A percentile compares a stretch with the other conserved stretches of the same genome.
phyloP scores from a whole-genome alignment of 352 stramenopile species.

The Globisporangium ultimum region DNA sequence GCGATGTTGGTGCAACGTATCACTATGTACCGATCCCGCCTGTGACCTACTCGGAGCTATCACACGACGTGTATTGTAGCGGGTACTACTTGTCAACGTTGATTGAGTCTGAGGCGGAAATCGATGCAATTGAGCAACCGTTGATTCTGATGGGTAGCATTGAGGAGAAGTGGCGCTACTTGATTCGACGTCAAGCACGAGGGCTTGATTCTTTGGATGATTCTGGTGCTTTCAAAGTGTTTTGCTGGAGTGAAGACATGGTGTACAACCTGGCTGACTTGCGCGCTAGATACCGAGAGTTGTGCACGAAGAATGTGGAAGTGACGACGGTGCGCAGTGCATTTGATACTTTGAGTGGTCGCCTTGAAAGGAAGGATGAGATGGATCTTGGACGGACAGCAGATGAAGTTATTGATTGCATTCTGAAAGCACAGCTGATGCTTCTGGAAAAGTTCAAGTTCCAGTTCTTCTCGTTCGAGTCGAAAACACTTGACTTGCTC shows the following conservation, averaged over 20 bases:
- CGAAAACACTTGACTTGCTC: constrained; percentile 57
- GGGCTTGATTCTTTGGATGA: constrained; percentile 44
- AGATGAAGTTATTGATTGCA: constrained; percentile 66
- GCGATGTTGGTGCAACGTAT: constrained; percentile 54
- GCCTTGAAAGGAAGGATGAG: constrained; percentile 52
- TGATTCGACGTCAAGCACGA: constrained; percentile 44
- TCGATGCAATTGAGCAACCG: constrained; percentile 71
- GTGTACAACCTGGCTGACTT: constrained; percentile 47
- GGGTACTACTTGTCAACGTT: constrained; percentile 74
- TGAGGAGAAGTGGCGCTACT: constrained; percentile 71
- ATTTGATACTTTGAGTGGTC: constrained; percentile 53
- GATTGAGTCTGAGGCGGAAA: constrained; percentile 41
- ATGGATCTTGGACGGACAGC: constrained; percentile 47
- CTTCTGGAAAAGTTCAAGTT: constrained; percentile 70
- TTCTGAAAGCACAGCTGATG: constrained; percentile 61
- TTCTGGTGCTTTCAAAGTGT: constrained; percentile 53
- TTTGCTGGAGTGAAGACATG: constrained; percentile 56
- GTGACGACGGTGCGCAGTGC: constrained; percentile 49
- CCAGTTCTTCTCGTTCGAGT: constrained; percentile 80
- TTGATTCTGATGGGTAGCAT: constrained; percentile 75
- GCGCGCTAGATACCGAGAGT: constrained; percentile 55
- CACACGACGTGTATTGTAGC: constrained; percentile 70
- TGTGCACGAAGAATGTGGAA: constrained; percentile 47
- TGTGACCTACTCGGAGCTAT: constrained; percentile 68
- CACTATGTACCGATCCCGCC: constrained; percentile 62